A percentile compares a stretch with the other conserved stretches of the same genome.
Evolutionary conservation across 768 basidiomycete species (phyloP).

Genomic region (Lactifluus piperatus): DNA sequence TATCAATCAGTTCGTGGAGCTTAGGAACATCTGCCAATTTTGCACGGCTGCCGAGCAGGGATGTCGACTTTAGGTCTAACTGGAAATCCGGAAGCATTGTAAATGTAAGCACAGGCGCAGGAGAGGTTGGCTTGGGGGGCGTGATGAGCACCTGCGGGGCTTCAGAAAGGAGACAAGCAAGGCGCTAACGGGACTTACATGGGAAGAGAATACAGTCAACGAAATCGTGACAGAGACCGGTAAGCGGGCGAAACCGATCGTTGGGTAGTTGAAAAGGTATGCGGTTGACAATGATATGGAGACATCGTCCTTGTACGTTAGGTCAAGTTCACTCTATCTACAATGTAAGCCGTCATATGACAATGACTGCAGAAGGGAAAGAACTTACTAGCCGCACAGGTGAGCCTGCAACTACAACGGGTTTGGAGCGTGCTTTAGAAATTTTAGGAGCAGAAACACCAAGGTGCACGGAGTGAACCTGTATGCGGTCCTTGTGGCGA

Average conservation of each 20-base stretch:
- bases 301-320: conserved; percentile 75
- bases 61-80: conserved; percentile 79
- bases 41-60: conserved; percentile 92
- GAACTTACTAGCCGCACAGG: conserved; percentile 17
- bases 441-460: conserved; percentile 74
- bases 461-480: conserved; percentile 76
- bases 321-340: conserved; percentile 69
- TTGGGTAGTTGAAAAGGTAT: conserved; percentile 80
- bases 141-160: conserved; percentile 47
- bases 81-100: conserved; percentile 80
- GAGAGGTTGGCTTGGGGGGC: conserved; percentile 46
- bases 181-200: conserved; percentile 33
- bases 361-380: background rate
- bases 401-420: conserved; percentile 21
- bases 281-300: conserved; percentile 79
- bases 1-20: conserved; percentile 86
- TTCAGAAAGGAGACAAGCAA: conserved; percentile 3
- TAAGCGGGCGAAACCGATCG: conserved; percentile 70
- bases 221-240: conserved; percentile 77
- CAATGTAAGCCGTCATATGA: conserved; percentile 16
- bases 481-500: conserved; percentile 64
- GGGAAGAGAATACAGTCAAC: conserved; percentile 62
- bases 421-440: conserved; percentile 55
- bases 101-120: conserved; percentile 55
- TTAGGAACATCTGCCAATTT: conserved; percentile 97